Evolutionary conservation across 1,284 basidiomycete genomes (phyloP).

Genomic region (Mrakiaceae sp.): DNA sequence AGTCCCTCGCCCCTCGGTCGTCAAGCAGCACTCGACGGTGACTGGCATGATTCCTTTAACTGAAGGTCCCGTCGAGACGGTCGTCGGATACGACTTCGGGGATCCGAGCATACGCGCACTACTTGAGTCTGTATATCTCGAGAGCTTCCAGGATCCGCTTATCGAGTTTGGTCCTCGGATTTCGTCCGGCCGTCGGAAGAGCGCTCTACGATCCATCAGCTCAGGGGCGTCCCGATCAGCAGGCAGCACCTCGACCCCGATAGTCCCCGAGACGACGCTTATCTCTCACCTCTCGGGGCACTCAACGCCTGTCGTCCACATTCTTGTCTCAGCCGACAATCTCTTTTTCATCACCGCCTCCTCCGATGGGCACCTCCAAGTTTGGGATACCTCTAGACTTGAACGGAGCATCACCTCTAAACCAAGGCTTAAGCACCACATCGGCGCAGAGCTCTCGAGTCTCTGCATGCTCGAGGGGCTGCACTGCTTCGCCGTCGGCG

Average conservation of each 20-base stretch:
- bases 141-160: constrained; percentile 66
- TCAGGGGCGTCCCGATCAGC: too few species aligned
- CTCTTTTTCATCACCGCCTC: constrained; percentile 85
- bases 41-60: too few species aligned
- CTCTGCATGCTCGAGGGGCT: constrained; percentile 70
- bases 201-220: too few species aligned
- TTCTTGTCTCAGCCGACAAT: constrained; percentile 86
- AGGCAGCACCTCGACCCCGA: constrained; percentile 39
- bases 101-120: constrained; percentile 17
- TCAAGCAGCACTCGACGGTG: too few species aligned
- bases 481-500: constrained; percentile 80
- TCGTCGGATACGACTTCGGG: too few species aligned
- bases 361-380: constrained; percentile 69
- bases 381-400: constrained; percentile 69
- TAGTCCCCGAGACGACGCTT: constrained; percentile 30
- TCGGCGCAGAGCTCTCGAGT: constrained; percentile 53
- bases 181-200: background rate
- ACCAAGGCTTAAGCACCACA: constrained; percentile 26
- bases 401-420: constrained; percentile 54
- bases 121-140: constrained; percentile 77
- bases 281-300: constrained; percentile 29
- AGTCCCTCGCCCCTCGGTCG: background rate
- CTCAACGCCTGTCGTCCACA: constrained; percentile 51
- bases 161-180: constrained; percentile 80
- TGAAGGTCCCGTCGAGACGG: too few species aligned